phyloP scores from a whole-genome alignment of 495 filamentous ascomycete genomes.

The Penicillium malachiteum region DNA sequence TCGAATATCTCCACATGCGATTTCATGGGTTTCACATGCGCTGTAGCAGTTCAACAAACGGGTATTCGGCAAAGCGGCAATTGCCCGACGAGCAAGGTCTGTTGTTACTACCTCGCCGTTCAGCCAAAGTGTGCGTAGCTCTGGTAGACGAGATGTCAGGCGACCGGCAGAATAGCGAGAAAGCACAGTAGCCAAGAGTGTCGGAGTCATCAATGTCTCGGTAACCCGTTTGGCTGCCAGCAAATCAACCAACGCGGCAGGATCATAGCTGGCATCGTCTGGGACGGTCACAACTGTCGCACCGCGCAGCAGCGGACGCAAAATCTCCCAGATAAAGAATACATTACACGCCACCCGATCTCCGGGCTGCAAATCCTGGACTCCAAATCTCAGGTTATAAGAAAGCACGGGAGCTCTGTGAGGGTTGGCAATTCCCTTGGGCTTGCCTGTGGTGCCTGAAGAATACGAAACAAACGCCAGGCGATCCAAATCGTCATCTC shows the following conservation, averaged over 20 bases:
- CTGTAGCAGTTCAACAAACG: conserved; percentile 70
- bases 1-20: conserved; percentile 68
- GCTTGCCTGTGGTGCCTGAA: conserved; percentile 65
- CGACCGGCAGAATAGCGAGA: conserved; percentile 49
- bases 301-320: conserved; percentile 65
- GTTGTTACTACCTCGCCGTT: conserved; percentile 72
- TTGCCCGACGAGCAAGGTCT: conserved; percentile 59
- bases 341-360: conserved; percentile 73
- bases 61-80: conserved; percentile 59
- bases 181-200: conserved; percentile 62
- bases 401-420: conserved; percentile 64
- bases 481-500: conserved; percentile 60
- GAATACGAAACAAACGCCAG: conserved; percentile 67
- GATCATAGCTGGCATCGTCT: conserved; percentile 68
- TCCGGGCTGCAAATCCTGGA: conserved; percentile 60
- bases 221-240: conserved; percentile 57
- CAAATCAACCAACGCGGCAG: conserved; percentile 62
- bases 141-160: conserved; percentile 54
- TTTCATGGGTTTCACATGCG: conserved; percentile 71
- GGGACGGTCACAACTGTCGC: conserved; percentile 66
- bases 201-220: conserved; percentile 74
- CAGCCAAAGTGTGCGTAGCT: conserved; percentile 63
- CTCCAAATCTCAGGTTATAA: conserved; percentile 60
- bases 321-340: conserved; percentile 74
- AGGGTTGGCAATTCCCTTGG: conserved; percentile 69